These are phyloP conservation scores for Porcisia hertigi DNA, from an alignment of 208 protist species.

Conservation along the genomic window DNA sequence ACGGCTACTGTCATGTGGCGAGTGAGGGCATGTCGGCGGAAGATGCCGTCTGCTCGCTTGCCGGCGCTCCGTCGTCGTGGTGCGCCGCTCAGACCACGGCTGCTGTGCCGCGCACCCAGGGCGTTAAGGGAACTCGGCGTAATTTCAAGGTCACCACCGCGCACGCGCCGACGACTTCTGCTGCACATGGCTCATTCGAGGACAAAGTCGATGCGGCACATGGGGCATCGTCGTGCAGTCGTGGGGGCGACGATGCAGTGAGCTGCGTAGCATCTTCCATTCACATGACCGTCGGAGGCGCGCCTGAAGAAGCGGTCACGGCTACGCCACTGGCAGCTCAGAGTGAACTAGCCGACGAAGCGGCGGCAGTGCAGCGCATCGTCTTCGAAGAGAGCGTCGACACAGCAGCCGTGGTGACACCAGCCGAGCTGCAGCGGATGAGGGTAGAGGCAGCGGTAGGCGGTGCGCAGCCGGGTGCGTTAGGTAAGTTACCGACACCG, in stretches of 20 bases:
- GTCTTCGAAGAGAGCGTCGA: conserved; percentile 11
- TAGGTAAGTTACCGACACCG: background rate
- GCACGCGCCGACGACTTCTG: background rate
- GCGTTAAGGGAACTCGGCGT: conserved; percentile 16
- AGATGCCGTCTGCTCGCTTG: background rate
- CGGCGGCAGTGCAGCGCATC: conserved; percentile 6
- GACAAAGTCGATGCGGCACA: background rate
- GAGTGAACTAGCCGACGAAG: background rate
- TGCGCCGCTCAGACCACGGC: background rate
- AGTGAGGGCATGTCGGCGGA: background rate
- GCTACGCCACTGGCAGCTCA: background rate
- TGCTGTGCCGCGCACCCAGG: background rate
- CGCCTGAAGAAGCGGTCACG: background rate
- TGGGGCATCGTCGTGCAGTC: background rate
- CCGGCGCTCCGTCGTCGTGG: background rate
- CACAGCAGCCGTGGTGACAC: conserved; percentile 4
- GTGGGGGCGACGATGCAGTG: background rate
- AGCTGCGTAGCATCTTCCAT: conserved; percentile 8
- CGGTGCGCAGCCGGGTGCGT: background rate
- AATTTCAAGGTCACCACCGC: conserved; percentile 4
- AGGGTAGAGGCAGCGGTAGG: background rate
- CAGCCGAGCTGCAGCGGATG: conserved; percentile 8
- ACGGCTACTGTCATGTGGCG: background rate
- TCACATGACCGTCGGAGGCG: background rate
- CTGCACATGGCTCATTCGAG: background rate